Percentiles rank a stretch among this genome's conserved stretches.
Evolutionary conservation across 108 stramenopile genomes (phyloP).

Genomic region (Skeletonema costatum): DNA sequence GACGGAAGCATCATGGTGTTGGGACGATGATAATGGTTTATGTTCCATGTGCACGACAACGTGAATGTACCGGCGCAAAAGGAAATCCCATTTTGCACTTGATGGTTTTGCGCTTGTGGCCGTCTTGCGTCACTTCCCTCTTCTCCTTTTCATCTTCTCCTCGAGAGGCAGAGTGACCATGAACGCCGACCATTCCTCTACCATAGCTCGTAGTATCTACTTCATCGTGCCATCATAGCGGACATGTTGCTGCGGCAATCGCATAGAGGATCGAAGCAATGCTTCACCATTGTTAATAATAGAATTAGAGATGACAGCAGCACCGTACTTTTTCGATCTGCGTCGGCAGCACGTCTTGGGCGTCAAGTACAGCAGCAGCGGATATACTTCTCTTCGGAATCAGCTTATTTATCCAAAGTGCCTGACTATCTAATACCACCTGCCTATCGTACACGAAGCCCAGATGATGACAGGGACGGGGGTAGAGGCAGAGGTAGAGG

Average conservation of each 20-base stretch:
- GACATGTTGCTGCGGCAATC: conserved; percentile 2
- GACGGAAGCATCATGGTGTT: not conserved
- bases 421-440: conserved; percentile 23
- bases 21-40: not conserved
- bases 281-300: not conserved
- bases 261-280: not conserved
- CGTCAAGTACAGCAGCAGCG: not conserved
- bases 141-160: not conserved
- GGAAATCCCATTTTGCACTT: too few species aligned
- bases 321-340: not conserved
- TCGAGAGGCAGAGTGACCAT: too few species aligned
- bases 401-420: conserved; percentile 7
- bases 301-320: not conserved
- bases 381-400: not conserved
- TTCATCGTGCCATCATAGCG: not conserved
- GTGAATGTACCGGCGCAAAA: too few species aligned
- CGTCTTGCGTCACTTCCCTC: not conserved
- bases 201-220: too few species aligned
- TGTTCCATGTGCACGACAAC: too few species aligned
- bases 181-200: too few species aligned
- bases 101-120: too few species aligned
- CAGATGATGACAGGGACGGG: not conserved
- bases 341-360: not conserved
- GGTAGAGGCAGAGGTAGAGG: not conserved
- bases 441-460: conserved; percentile 20